phyloP scores from a whole-genome alignment of 1,139 yeast genomes.

The Yamadazyma siamensis region DNA sequence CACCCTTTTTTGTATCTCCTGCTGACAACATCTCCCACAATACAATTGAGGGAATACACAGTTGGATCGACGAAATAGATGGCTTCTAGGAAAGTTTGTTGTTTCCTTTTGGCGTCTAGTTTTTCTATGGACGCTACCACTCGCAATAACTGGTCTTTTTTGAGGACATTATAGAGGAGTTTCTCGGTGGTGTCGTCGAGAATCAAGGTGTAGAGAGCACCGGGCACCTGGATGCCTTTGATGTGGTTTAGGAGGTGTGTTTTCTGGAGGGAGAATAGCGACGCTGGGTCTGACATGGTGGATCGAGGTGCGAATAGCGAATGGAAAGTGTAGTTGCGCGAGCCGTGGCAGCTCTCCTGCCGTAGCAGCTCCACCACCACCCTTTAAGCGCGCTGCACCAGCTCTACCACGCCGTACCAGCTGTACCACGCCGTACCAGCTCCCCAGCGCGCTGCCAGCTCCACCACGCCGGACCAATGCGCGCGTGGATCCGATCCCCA shows the following conservation, averaged over 20 bases:
- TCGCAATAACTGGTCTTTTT: slow-evolving; percentile 37
- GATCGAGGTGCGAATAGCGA: too few relatives aligned
- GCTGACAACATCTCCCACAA: slow-evolving; percentile 40
- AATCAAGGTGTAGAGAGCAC: slow-evolving; percentile 35
- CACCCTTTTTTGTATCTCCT: slow-evolving; percentile 37
- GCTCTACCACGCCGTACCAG: too few relatives aligned
- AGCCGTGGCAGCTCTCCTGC: too few relatives aligned
- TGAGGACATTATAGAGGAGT: slow-evolving; percentile 30
- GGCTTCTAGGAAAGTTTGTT: slow-evolving; percentile 39
- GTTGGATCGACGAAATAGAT: slow-evolving; percentile 39
- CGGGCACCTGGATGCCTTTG: slow-evolving; percentile 30
- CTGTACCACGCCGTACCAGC: too few relatives aligned
- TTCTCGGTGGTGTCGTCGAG: slow-evolving; percentile 37
- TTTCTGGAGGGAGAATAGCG: slow-evolving; percentile 34
- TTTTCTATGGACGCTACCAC: slow-evolving; percentile 42
- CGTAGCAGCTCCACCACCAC: too few relatives aligned
- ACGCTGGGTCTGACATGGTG: slow-evolving; percentile 24
- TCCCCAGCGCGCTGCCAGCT: too few relatives aligned
- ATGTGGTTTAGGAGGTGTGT: slow-evolving; percentile 34
- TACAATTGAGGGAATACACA: slow-evolving; percentile 38
- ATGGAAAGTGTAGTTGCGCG: too few relatives aligned
- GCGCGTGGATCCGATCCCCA: too few relatives aligned
- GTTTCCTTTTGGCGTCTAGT: slow-evolving; percentile 33
- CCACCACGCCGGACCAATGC: too few relatives aligned
- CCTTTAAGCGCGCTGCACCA: too few relatives aligned